Evolutionary conservation across 495 filamentous ascomycete species (phyloP).

Genomic region (Friedmanniomyces simplex): DNA sequence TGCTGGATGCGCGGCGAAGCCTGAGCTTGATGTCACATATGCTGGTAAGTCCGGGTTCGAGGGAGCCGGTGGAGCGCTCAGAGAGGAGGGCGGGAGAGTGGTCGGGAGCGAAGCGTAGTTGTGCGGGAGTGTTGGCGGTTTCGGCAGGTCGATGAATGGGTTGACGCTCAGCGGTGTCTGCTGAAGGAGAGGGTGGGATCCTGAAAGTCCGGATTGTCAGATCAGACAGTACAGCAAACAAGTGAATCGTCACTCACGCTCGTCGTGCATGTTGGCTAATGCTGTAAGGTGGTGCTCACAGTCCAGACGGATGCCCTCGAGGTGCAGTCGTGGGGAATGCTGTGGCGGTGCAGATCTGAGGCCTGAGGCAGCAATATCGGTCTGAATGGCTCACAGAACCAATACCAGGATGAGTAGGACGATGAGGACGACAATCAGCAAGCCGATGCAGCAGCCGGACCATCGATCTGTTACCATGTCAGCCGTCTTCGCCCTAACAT

Average conservation of each 20-base stretch:
- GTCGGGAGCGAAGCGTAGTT: conserved; percentile 85
- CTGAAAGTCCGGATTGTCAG: conserved; percentile 34
- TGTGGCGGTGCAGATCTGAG: not conserved
- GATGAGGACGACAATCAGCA: conserved; percentile 24
- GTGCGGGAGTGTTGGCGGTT: conserved; percentile 85
- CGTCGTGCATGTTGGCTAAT: conserved; percentile 18
- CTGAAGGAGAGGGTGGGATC: conserved; percentile 75
- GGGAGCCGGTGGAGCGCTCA: conserved; percentile 38
- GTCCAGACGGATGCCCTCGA: not conserved
- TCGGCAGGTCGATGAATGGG: conserved; percentile 84
- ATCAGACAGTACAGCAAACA: not conserved
- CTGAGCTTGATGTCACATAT: conserved; percentile 62
- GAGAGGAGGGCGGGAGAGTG: conserved; percentile 68
- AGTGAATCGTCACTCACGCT: conserved; percentile 8
- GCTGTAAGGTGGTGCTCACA: not conserved
- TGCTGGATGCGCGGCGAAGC: conserved; percentile 36
- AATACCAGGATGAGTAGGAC: conserved; percentile 24
- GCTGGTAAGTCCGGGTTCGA: conserved; percentile 38
- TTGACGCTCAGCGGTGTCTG: conserved; percentile 90
- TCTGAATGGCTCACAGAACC: conserved; percentile 16
- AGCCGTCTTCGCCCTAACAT: conserved; percentile 16
- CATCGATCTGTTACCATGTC: conserved; percentile 47
- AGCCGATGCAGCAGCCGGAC: conserved; percentile 83
- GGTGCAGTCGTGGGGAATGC: not conserved
- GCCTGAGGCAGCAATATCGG: not conserved